These are phyloP conservation scores for Sarcodon aspratus DNA, from an alignment of 768 basidiomycete genomes.

Conservation along the genomic window DNA sequence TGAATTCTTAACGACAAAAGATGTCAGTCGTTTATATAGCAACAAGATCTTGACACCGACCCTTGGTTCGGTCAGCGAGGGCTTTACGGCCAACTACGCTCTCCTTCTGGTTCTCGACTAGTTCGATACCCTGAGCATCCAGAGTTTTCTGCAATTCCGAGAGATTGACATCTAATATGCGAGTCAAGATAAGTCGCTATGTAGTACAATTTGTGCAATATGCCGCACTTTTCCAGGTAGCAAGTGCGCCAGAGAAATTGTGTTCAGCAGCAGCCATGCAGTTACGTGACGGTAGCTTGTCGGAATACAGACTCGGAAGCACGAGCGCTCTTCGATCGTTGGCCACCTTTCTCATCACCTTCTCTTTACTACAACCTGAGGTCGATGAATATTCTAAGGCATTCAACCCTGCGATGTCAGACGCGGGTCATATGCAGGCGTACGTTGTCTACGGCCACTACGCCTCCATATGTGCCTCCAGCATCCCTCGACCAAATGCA, in stretches of 20 bases:
- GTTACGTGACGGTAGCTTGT: background rate
- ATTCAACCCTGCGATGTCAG: too few relatives aligned
- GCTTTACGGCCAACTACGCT: slow-evolving; percentile 88
- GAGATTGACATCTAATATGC: slow-evolving; percentile 65
- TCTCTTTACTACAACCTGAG: background rate
- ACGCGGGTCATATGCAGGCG: background rate
- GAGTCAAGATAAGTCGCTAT: background rate
- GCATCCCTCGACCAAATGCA: slow-evolving; percentile 13
- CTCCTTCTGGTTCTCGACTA: slow-evolving; percentile 99
- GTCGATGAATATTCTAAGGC: slow-evolving; percentile 3
- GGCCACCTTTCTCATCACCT: background rate
- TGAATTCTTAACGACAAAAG: slow-evolving; percentile 60
- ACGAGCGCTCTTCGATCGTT: background rate
- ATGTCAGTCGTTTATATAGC: background rate
- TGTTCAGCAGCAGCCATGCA: slow-evolving; percentile 32
- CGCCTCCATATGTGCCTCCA: slow-evolving; percentile 17
- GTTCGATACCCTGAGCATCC: slow-evolving; percentile 85
- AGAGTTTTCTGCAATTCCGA: slow-evolving; percentile 87
- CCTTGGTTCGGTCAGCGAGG: slow-evolving; percentile 92
- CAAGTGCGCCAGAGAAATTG: slow-evolving; percentile 87
- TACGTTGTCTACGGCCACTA: slow-evolving; percentile 11
- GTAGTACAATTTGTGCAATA: background rate
- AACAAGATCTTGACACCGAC: slow-evolving; percentile 28
- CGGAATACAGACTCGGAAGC: background rate
- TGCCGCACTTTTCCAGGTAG: slow-evolving; percentile 80